These are phyloP conservation scores for Aeminium ludgeri DNA, from an alignment of 495 filamentous ascomycete genomes.

Conservation along the genomic window DNA sequence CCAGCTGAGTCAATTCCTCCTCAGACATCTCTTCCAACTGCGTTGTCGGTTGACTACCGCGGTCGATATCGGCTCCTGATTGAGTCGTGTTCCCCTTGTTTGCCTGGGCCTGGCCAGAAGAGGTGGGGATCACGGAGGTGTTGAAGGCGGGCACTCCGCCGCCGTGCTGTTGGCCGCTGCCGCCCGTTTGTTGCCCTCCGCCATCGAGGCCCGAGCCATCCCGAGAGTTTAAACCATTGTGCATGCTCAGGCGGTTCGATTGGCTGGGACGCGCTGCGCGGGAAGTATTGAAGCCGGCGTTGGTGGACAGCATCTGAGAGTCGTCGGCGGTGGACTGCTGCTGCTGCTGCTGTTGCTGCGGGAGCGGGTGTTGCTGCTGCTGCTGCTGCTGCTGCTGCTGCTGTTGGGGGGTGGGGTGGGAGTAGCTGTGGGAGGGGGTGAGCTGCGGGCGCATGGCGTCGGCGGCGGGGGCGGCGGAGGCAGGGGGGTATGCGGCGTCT, in stretches of 20 bases:
- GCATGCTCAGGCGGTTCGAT: slow-evolving; percentile 12
- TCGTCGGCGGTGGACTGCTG: too few relatives aligned
- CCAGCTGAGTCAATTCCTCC: slow-evolving; percentile 23
- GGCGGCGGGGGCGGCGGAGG: too few relatives aligned
- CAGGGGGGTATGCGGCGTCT: too few relatives aligned
- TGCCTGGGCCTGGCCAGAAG: slow-evolving; percentile 15
- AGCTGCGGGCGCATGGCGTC: background rate
- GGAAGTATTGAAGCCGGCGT: slow-evolving; percentile 7
- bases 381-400: too few relatives aligned
- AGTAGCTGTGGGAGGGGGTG: slow-evolving; percentile 5
- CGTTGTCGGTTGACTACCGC: slow-evolving; percentile 23
- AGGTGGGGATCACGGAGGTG: slow-evolving; percentile 22
- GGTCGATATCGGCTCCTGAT: slow-evolving; percentile 19
- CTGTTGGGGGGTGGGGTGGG: background rate
- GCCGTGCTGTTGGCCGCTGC: slow-evolving; percentile 7
- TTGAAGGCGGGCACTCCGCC: slow-evolving; percentile 20
- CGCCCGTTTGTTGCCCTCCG: slow-evolving; percentile 5
- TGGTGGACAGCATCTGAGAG: slow-evolving; percentile 10
- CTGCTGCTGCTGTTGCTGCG: too few relatives aligned
- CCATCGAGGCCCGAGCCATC: slow-evolving; percentile 7
- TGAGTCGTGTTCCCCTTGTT: slow-evolving; percentile 19
- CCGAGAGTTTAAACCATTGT: slow-evolving; percentile 13
- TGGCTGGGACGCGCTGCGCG: background rate
- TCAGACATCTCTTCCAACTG: slow-evolving; percentile 23
- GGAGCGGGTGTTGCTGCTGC: too few relatives aligned